Conservation (phyloP, 768 basidiomycete genomes). For the Mycena indigotica region DNA sequence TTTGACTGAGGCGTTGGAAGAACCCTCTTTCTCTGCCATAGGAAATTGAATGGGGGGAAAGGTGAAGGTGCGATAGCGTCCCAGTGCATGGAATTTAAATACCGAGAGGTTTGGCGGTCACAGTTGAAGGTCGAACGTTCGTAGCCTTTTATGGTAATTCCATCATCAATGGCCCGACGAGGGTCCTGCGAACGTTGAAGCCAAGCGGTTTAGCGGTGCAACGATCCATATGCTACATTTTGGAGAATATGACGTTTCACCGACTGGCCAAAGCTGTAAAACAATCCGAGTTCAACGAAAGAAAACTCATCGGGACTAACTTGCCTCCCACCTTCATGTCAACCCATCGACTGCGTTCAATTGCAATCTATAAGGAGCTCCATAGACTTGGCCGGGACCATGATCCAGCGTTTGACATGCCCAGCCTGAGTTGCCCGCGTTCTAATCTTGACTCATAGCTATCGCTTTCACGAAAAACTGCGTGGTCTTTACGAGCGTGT, state of each 20-base stretch:
- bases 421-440: no score
- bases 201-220: not conserved
- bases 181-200: not conserved
- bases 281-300: not conserved
- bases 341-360: conserved; percentile 53
- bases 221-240: no score
- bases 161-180: no score
- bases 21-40: conserved; percentile 44
- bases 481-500: conserved; percentile 74
- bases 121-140: not conserved
- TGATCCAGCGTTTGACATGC: conserved; percentile 67
- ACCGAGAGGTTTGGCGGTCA: not conserved
- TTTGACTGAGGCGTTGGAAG: conserved; percentile 35
- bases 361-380: conserved; percentile 81
- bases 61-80: not conserved
- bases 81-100: not conserved
- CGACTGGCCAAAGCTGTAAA: not conserved
- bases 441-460: conserved; percentile 44
- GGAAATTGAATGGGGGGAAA: conserved; percentile 18
- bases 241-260: not conserved
- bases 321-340: not conserved
- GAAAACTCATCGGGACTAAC: conserved; percentile 32
- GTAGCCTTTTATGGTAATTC: not conserved
- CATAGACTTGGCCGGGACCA: conserved; percentile 80
- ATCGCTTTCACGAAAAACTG: conserved; percentile 76